phyloP scores from a whole-genome alignment of 1,284 basidiomycete species.

The Ganoderma multipileum region DNA sequence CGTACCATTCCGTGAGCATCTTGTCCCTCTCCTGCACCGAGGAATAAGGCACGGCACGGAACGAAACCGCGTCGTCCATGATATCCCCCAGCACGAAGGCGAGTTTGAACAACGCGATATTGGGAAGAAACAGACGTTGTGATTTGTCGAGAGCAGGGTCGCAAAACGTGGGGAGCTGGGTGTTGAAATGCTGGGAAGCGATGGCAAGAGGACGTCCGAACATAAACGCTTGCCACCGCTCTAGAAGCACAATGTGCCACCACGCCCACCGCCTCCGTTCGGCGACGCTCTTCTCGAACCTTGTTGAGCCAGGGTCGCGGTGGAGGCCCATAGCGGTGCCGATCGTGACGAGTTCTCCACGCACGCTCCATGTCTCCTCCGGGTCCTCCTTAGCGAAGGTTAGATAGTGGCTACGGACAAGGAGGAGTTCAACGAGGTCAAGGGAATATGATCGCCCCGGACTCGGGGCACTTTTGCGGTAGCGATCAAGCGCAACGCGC shows the following conservation, averaged over 20 bases:
- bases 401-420: constrained; percentile 74
- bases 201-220: constrained; percentile 80
- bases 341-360: constrained; percentile 74
- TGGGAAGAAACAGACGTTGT: constrained; percentile 70
- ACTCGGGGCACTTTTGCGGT: constrained; percentile 54
- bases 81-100: constrained; percentile 82
- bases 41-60: constrained; percentile 75
- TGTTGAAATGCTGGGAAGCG: constrained; percentile 82
- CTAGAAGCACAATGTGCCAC: constrained; percentile 83
- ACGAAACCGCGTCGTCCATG: constrained; percentile 81
- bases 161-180: constrained; percentile 70
- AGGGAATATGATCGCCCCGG: constrained; percentile 60
- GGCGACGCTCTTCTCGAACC: constrained; percentile 68
- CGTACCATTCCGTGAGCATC: constrained; percentile 73
- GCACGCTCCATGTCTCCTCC: constrained; percentile 79
- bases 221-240: constrained; percentile 86
- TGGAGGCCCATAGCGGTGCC: constrained; percentile 83
- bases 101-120: constrained; percentile 75
- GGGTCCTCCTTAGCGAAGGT: constrained; percentile 74
- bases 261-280: constrained; percentile 84
- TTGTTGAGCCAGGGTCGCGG: constrained; percentile 78
- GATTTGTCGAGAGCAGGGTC: constrained; percentile 65
- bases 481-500: constrained; percentile 66
- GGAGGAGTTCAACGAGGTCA: constrained; percentile 76
- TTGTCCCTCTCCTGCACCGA: constrained; percentile 75